Base-by-base conservation (phyloP, 768 basidiomycete genomes). In the Rhodotorula paludigena region DNA sequence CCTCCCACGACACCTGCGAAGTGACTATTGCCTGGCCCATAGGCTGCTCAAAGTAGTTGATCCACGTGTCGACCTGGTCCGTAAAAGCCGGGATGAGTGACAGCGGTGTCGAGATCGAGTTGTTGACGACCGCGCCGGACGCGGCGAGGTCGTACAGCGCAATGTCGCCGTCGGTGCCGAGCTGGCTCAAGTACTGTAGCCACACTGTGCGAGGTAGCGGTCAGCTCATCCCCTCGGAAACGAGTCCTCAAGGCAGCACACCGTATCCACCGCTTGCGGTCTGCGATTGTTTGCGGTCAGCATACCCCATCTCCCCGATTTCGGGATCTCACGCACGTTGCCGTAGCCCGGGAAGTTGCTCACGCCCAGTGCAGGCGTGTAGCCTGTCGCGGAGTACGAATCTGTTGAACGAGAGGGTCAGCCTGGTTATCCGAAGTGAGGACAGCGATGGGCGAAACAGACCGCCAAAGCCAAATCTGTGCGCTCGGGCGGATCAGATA, bases 381-480 rank as follows among this genome's bases (percentile, higher is more conserved):
- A 66, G 32, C 65, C 59, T 15, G 25, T 51, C 28, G 42, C 23
- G 14, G 36, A 57, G 54, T 61, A 66, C 4, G 59, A 61, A 35
- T 66, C 65, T 66, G 59, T 2, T 8, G 4, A 32, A 23, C 18
- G 23, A 15, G 21, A 11, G 10, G 49, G 20, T 33, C 14, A 10
- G 51, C 30, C 30, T 12, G n/a, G 10, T 54, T 16, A 14, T 6
- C 23, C 49, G 20, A 9, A 15, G 21, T 35, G 25, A 6, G n/a
- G n/a, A n/a, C 4, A 11, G 20, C 14, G n/a, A 45, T 14, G 21
- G 41, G 6, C 3, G 15, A 18, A 25, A 32, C 60, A 5, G n/a
- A 64, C 63, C 63, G 38, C 63, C 63, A 18, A 64, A 64, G 10
- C 32, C 57, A 32, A 64, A 64, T 18, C 63, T 64, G 56, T 36